phyloP scores from a whole-genome alignment of 2,329 filamentous ascomycete genomes.

The Neopestalotiopsis clavispora region DNA sequence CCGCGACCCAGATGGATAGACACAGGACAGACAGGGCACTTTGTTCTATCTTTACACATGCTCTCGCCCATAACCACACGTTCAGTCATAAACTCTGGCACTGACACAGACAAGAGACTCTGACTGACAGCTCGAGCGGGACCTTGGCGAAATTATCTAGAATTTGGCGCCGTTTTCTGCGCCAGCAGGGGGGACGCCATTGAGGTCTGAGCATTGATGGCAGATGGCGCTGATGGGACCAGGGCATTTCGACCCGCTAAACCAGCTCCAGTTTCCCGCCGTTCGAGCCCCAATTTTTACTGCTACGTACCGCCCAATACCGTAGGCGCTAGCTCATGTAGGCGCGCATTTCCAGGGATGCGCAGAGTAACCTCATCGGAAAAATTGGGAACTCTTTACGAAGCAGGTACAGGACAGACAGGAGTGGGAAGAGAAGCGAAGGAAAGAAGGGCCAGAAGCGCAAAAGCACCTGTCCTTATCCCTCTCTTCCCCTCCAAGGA shows the following conservation, averaged over 20 bases:
- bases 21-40: background rate
- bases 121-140: background rate
- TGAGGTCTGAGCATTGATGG: background rate
- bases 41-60: background rate
- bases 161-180: constrained; percentile 10
- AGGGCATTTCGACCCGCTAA: background rate
- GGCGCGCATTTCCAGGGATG: constrained; percentile 1
- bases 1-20: background rate
- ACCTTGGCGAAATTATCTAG: constrained; percentile 9
- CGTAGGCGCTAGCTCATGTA: background rate
- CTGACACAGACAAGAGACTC: background rate
- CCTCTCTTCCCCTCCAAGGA: too few relatives aligned
- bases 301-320: constrained; percentile 1
- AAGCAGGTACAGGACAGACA: background rate
- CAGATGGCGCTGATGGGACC: background rate
- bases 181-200: constrained; percentile 3
- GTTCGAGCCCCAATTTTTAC: constrained; percentile 5
- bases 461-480: background rate
- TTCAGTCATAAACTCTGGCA: background rate
- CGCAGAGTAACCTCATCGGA: background rate
- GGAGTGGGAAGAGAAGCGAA: background rate
- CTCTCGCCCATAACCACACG: background rate
- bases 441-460: background rate
- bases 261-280: background rate
- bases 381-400: background rate